A percentile compares a stretch with the other conserved stretches of the same genome.
Evolutionary conservation across 2,329 filamentous ascomycete genomes (phyloP).

Genomic region (Cladosporium sp.): DNA sequence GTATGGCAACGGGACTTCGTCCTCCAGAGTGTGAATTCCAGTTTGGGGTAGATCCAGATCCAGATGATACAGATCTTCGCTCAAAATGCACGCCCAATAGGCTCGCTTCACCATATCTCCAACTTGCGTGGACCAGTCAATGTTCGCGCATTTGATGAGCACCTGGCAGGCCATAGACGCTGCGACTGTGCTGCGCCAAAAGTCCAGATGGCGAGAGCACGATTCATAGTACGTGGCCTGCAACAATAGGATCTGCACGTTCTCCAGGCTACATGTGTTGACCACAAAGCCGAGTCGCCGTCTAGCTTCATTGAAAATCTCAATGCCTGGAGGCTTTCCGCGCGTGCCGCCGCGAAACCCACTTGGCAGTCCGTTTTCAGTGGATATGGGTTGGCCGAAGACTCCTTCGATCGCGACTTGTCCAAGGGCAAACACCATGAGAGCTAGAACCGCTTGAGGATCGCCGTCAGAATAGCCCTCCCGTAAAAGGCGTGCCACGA

Average conservation of each 20-base stretch:
- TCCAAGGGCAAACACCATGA: slow-evolving; percentile 54
- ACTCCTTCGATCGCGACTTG: slow-evolving; percentile 50
- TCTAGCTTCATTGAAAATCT: slow-evolving; percentile 57
- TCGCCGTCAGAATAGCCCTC: slow-evolving; percentile 47
- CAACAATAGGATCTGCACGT: slow-evolving; percentile 53
- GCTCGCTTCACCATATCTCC: slow-evolving; percentile 49
- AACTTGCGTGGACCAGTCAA: slow-evolving; percentile 42
- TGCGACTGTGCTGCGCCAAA: slow-evolving; percentile 52
- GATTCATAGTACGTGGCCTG: slow-evolving; percentile 36
- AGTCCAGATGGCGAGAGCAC: slow-evolving; percentile 42
- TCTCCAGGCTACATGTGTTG: slow-evolving; percentile 52
- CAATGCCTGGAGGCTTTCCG: slow-evolving; percentile 50
- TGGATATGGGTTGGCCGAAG: slow-evolving; percentile 41
- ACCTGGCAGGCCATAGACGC: slow-evolving; percentile 54
- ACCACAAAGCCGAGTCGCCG: slow-evolving; percentile 53
- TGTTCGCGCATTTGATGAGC: slow-evolving; percentile 44
- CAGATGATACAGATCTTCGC: slow-evolving; percentile 46
- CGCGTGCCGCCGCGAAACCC: slow-evolving; percentile 48
- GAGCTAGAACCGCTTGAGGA: slow-evolving; percentile 46
- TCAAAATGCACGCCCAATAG: slow-evolving; percentile 53
- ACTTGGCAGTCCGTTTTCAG: slow-evolving; percentile 42
- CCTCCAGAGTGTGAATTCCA: slow-evolving; percentile 48
- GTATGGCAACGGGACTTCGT: slow-evolving; percentile 49
- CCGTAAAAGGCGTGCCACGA: slow-evolving; percentile 40
- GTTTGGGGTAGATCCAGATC: slow-evolving; percentile 54